Percentiles rank a stretch among this genome's conserved stretches.
Evolutionary conservation across 306 rosid species (phyloP).

Genomic region (Castanospermum australe): DNA sequence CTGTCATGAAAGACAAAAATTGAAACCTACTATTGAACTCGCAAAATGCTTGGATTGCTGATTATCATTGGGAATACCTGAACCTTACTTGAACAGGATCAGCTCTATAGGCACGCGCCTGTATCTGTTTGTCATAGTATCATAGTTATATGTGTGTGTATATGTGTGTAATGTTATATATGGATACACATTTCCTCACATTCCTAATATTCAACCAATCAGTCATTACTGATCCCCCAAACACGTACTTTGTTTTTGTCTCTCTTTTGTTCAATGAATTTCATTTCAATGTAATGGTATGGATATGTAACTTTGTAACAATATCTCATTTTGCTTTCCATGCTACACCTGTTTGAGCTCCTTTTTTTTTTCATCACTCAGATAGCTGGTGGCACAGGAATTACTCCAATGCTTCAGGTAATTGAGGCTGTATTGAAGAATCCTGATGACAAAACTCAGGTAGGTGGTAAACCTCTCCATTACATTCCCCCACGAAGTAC

Average conservation of each 20-base stretch:
- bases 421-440: slow-evolving; percentile 94
- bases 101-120: neutral
- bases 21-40: neutral
- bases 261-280: neutral
- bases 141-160: no score
- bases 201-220: no score
- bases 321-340: slow-evolving; percentile 16
- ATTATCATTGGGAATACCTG: neutral
- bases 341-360: neutral
- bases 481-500: neutral
- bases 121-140: neutral
- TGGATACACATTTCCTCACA: no score
- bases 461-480: slow-evolving; percentile 39
- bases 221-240: neutral
- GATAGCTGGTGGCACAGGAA: slow-evolving; percentile 98
- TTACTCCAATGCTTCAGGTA: slow-evolving; percentile 98
- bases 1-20: neutral
- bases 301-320: neutral
- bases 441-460: slow-evolving; percentile 90
- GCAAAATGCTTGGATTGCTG: neutral
- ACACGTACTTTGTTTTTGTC: neutral
- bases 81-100: neutral
- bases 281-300: neutral
- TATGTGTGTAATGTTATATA: no score
- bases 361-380: slow-evolving; percentile 27